Conservation (phyloP, 2,329 filamentous ascomycete genomes). For the Cephalotrichum gorgonifer region DNA sequence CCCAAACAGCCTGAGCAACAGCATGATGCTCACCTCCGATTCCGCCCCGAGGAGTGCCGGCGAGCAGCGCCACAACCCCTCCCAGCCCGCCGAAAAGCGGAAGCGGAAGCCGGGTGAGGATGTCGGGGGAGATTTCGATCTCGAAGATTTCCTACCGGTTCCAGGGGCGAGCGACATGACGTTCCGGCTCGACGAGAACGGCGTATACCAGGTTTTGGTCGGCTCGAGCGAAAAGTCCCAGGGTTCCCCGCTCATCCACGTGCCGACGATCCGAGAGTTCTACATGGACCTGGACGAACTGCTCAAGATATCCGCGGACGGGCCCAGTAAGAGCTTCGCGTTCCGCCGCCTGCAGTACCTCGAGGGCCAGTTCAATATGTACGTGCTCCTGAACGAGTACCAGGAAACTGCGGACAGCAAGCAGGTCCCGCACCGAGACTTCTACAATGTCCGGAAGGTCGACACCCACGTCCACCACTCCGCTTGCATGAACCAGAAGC, state of each 20-base stretch:
- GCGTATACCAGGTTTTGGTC: conserved; percentile 89
- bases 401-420: conserved; percentile 98
- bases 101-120: conserved; percentile 78
- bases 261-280: conserved; percentile 90
- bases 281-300: conserved; percentile 91
- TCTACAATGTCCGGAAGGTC: conserved; percentile 98
- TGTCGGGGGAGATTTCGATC: conserved; percentile 85
- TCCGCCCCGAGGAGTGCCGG: conserved; percentile 6
- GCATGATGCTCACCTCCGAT: conserved; percentile 22
- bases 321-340: conserved; percentile 92
- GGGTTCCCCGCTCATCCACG: conserved; percentile 60
- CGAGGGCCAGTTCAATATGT: conserved; percentile 94
- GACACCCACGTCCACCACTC: conserved; percentile 99
- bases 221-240: conserved; percentile 41
- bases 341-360: conserved; percentile 91
- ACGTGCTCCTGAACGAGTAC: conserved; percentile 88
- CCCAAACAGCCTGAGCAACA: conserved; percentile 36
- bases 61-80: conserved; percentile 14
- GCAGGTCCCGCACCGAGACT: conserved; percentile 93
- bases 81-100: conserved; percentile 12
- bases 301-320: conserved; percentile 82
- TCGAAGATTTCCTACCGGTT: conserved; percentile 66
- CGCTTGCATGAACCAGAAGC: conserved; percentile 99
- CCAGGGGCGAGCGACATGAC: conserved; percentile 61
- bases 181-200: conserved; percentile 70